Conservation (phyloP, 495 filamentous ascomycete species). For the Neurospora africana region DNA sequence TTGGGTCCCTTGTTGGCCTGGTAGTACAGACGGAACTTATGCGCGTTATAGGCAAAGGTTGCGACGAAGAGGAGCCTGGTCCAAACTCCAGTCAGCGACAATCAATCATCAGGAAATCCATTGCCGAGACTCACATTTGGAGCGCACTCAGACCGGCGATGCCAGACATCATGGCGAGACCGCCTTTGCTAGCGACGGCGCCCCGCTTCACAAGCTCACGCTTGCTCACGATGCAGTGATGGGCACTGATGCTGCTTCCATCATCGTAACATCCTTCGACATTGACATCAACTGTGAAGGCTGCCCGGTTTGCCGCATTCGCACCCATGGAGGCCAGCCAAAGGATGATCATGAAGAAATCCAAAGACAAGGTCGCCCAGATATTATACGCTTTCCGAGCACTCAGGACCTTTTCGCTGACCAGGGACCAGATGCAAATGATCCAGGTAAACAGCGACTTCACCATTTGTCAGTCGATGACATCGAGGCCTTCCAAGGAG, state of each 20-base stretch:
- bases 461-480: not conserved
- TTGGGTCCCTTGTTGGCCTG: slow-evolving; percentile 13
- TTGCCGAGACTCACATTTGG: slow-evolving; percentile 16
- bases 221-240: slow-evolving; percentile 23
- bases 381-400: slow-evolving; percentile 32
- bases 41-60: slow-evolving; percentile 32
- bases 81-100: not conserved
- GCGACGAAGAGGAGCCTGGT: slow-evolving; percentile 33
- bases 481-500: not conserved
- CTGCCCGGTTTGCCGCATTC: slow-evolving; percentile 29
- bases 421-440: slow-evolving; percentile 28
- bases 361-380: slow-evolving; percentile 35
- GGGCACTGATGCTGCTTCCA: slow-evolving; percentile 27
- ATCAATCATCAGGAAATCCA: not conserved
- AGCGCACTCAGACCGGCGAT: slow-evolving; percentile 37
- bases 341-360: slow-evolving; percentile 34
- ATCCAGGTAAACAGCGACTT: slow-evolving; percentile 38
- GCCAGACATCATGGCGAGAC: slow-evolving; percentile 24
- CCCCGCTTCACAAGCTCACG: slow-evolving; percentile 15
- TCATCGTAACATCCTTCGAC: slow-evolving; percentile 25
- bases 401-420: slow-evolving; percentile 28
- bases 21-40: slow-evolving; percentile 30
- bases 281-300: slow-evolving; percentile 23
- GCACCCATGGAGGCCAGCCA: slow-evolving; percentile 39
- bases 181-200: slow-evolving; percentile 17